Conservation (phyloP, 257 asterid genomes). For the Solanum lignicaule region DNA sequence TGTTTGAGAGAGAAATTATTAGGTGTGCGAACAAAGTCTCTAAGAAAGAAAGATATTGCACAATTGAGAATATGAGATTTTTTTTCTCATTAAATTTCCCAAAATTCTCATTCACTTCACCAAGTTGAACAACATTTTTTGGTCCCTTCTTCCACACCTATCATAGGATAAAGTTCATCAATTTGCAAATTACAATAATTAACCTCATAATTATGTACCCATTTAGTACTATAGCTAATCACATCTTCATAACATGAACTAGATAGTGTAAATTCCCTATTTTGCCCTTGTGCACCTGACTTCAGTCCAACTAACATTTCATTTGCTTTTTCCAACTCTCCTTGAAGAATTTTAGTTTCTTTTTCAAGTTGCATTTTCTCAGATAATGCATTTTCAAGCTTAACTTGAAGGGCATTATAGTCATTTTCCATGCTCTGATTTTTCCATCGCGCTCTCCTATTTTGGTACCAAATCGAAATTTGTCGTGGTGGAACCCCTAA, state of each 20-base stretch:
- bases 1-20: not conserved
- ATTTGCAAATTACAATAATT: conserved; percentile 15
- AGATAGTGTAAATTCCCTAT: conserved; percentile 19
- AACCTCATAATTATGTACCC: conserved; percentile 24
- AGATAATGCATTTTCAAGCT: conserved; percentile 48
- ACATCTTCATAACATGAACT: conserved; percentile 50
- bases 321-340: conserved; percentile 45
- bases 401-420: conserved; percentile 43
- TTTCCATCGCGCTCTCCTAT: conserved; percentile 87
- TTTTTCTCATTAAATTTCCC: not conserved
- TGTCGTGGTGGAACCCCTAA: conserved; percentile 75
- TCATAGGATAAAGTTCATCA: conserved; percentile 64
- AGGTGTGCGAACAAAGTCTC: not conserved
- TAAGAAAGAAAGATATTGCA: not conserved
- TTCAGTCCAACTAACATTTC: conserved; percentile 24
- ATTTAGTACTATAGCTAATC: conserved; percentile 17
- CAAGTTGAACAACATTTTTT: not conserved
- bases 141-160: conserved; percentile 22
- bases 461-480: conserved; percentile 86
- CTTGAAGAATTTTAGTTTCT: conserved; percentile 39
- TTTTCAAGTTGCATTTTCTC: conserved; percentile 50
- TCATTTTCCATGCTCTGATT: conserved; percentile 66
- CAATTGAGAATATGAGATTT: not conserved
- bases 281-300: conserved; percentile 6
- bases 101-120: not conserved